phyloP scores from a whole-genome alignment of 495 filamentous ascomycete genomes.

The Rhypophila decipiens region DNA sequence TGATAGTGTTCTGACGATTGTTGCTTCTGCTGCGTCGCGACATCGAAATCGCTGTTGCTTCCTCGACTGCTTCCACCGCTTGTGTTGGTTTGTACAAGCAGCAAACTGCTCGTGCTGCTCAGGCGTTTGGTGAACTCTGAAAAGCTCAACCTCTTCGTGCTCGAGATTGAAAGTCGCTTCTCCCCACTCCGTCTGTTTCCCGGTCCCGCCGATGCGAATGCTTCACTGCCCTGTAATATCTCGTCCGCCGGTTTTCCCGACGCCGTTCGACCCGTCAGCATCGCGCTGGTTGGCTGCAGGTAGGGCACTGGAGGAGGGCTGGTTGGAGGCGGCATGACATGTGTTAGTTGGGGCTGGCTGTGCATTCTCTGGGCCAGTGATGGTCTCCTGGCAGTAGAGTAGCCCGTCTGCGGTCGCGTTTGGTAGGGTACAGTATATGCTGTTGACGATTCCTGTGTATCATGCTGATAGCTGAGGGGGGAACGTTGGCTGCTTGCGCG shows the following conservation, averaged over 20 bases:
- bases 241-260: slow-evolving; percentile 10
- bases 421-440: slow-evolving; percentile 21
- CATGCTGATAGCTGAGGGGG: slow-evolving; percentile 25
- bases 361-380: slow-evolving; percentile 35
- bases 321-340: slow-evolving; percentile 10
- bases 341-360: slow-evolving; percentile 38
- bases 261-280: slow-evolving; percentile 2
- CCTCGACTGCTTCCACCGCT: slow-evolving; percentile 41
- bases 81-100: slow-evolving; percentile 48
- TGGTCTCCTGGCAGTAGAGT: slow-evolving; percentile 33
- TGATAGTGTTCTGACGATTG: slow-evolving; percentile 16
- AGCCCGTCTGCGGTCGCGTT: slow-evolving; percentile 39
- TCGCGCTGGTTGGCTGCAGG: background rate
- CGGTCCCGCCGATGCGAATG: no score
- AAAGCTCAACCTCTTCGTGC: slow-evolving; percentile 44
- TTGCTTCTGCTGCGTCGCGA: slow-evolving; percentile 14
- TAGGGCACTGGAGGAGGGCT: background rate
- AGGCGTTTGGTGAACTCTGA: slow-evolving; percentile 49
- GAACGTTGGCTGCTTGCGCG: slow-evolving; percentile 9
- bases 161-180: slow-evolving; percentile 41
- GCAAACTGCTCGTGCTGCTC: slow-evolving; percentile 45
- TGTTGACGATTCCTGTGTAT: slow-evolving; percentile 26
- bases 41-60: slow-evolving; percentile 35
- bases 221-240: no score
- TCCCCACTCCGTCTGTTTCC: slow-evolving; percentile 20